Conservation (phyloP, 2,329 filamentous ascomycete genomes). For the Trichoderma harzianum region DNA sequence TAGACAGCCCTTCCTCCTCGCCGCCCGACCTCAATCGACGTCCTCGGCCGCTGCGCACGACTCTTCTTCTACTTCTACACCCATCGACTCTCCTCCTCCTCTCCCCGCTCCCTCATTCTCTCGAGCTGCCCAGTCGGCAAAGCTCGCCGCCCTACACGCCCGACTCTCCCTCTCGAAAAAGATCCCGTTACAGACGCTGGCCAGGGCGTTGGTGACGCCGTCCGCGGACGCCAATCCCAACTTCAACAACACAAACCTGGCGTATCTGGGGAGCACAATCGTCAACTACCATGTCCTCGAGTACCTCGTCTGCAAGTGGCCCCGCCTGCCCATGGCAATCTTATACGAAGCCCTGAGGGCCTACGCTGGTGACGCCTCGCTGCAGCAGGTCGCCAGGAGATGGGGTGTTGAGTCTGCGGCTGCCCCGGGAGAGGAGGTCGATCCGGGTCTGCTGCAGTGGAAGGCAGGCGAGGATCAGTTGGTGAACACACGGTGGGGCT, state of each 20-base stretch:
- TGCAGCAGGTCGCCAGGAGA: slow-evolving; percentile 70
- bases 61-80: slow-evolving; percentile 12
- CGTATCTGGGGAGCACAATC: slow-evolving; percentile 76
- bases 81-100: slow-evolving; percentile 26
- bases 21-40: slow-evolving; percentile 35
- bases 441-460: slow-evolving; percentile 87
- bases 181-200: slow-evolving; percentile 81
- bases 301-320: slow-evolving; percentile 82
- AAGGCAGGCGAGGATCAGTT: slow-evolving; percentile 46
- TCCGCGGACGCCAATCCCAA: slow-evolving; percentile 75
- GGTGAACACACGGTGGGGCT: slow-evolving; percentile 49
- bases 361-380: slow-evolving; percentile 72
- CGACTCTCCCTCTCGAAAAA: slow-evolving; percentile 78
- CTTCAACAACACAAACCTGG: slow-evolving; percentile 87
- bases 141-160: slow-evolving; percentile 88
- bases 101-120: slow-evolving; percentile 70
- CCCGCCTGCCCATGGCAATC: slow-evolving; percentile 84
- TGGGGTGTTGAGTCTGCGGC: slow-evolving; percentile 93
- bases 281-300: slow-evolving; percentile 88
- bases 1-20: slow-evolving; percentile 28
- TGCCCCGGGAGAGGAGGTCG: slow-evolving; percentile 83
- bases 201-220: slow-evolving; percentile 77
- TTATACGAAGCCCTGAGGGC: slow-evolving; percentile 82
- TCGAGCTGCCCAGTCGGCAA: slow-evolving; percentile 70
- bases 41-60: slow-evolving; percentile 28